These are phyloP conservation scores for Agaricus blazei DNA, from an alignment of 768 basidiomycete genomes.

Conservation along the genomic window DNA sequence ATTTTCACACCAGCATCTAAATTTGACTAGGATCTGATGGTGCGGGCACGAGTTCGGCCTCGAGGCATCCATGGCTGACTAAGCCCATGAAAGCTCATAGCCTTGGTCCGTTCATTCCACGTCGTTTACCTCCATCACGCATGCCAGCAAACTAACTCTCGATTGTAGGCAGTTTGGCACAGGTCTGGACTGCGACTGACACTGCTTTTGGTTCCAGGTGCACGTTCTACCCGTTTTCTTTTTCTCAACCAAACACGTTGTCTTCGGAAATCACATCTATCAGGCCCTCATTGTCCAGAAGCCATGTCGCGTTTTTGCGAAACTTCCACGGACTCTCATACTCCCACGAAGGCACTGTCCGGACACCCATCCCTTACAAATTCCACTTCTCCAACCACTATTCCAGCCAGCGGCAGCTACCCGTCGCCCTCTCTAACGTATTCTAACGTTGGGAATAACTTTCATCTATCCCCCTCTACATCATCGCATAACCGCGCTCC, in stretches of 20 bases:
- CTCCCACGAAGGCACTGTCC: not conserved
- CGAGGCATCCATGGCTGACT: not conserved
- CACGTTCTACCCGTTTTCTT: not conserved
- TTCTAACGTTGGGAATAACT: not conserved
- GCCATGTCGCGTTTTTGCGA: not conserved
- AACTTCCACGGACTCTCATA: not conserved
- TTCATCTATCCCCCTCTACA: not conserved
- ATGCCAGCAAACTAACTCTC: slow-evolving; percentile 1
- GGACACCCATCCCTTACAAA: not conserved
- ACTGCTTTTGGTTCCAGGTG: not conserved
- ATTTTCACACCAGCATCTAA: not conserved
- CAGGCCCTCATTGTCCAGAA: not conserved
- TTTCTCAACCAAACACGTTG: slow-evolving; percentile 2
- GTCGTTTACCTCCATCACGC: not conserved
- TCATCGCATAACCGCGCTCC: not conserved
- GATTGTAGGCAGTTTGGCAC: not conserved
- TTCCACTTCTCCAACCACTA: not conserved
- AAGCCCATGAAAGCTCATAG: not conserved
- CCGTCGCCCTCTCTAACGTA: slow-evolving; percentile 1
- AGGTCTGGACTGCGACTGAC: not conserved
- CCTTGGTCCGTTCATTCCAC: not conserved
- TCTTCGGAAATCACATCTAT: slow-evolving; percentile 1
- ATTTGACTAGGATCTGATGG: slow-evolving; percentile 8
- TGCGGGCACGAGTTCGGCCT: slow-evolving; percentile 9
- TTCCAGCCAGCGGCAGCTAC: not conserved